Evolutionary conservation across 345 rosid genomes (phyloP).

Genomic region (Brassica napus): DNA sequence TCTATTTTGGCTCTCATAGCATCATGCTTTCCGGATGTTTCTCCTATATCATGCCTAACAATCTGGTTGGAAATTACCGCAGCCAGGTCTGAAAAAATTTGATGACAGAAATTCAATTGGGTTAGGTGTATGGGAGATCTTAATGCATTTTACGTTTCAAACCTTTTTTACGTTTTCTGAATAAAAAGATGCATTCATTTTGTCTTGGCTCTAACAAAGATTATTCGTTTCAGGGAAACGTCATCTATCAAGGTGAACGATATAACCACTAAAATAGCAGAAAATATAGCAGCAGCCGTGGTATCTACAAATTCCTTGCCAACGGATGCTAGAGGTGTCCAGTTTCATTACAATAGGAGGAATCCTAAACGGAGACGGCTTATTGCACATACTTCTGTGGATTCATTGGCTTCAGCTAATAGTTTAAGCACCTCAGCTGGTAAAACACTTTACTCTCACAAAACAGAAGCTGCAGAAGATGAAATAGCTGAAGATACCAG

Average conservation of each 20-base stretch:
- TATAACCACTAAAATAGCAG: slow-evolving; percentile 83
- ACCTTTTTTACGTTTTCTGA: background rate
- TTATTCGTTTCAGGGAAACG: slow-evolving; percentile 73
- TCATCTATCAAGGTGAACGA: slow-evolving; percentile 92
- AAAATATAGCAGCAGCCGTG: slow-evolving; percentile 82
- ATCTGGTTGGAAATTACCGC: slow-evolving; percentile 99
- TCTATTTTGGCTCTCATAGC: slow-evolving; percentile 93
- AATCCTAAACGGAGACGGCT: slow-evolving; percentile 89
- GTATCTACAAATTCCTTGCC: slow-evolving; percentile 72
- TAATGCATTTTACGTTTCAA: slow-evolving; percentile 5
- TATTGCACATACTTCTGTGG: slow-evolving; percentile 52
- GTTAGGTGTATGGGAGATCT: slow-evolving; percentile 15
- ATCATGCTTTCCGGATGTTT: slow-evolving; percentile 87
- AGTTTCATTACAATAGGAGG: slow-evolving; percentile 82
- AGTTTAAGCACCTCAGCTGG: slow-evolving; percentile 42
- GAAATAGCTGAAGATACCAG: slow-evolving; percentile 46
- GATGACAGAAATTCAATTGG: slow-evolving; percentile 13
- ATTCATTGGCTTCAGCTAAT: slow-evolving; percentile 47
- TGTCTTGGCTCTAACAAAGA: slow-evolving; percentile 38
- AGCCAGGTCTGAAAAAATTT: slow-evolving; percentile 62
- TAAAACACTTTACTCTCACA: slow-evolving; percentile 39
- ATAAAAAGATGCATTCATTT: slow-evolving; percentile 16
- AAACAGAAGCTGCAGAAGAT: slow-evolving; percentile 48
- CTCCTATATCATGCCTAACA: slow-evolving; percentile 79
- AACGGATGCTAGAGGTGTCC: slow-evolving; percentile 51